Evolutionary conservation across 495 filamentous ascomycete genomes (phyloP).

Genomic region (Hyaloscypha bicolor): DNA sequence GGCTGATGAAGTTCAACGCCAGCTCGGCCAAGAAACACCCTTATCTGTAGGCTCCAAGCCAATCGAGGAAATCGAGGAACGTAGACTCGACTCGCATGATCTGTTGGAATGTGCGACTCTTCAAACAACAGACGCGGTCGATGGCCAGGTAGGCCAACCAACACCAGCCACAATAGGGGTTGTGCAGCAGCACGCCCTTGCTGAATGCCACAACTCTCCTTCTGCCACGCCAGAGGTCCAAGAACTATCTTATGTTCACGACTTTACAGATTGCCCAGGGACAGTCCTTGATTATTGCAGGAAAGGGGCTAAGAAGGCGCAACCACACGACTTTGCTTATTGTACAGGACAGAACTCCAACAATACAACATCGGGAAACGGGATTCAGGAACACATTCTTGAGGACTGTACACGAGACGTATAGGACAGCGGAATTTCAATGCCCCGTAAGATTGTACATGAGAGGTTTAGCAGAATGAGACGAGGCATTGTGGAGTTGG

Average conservation of each 20-base stretch:
- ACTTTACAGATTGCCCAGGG: conserved; percentile 28
- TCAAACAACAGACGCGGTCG: too few species aligned
- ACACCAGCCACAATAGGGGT: neutral
- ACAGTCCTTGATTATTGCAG: conserved; percentile 25
- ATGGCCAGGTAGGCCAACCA: neutral
- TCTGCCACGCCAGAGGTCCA: neutral
- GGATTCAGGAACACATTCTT: neutral
- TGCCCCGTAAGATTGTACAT: too few species aligned
- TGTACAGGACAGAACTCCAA: neutral
- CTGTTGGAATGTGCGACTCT: too few species aligned
- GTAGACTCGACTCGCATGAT: too few species aligned
- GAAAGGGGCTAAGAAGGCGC: conserved; percentile 14
- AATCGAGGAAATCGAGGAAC: neutral
- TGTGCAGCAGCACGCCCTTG: neutral
- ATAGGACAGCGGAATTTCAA: too few species aligned
- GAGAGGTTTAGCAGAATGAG: too few species aligned
- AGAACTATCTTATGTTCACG: conserved; percentile 28
- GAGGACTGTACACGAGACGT: neutral
- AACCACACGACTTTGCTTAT: neutral
- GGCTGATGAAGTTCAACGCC: neutral
- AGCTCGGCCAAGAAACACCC: neutral
- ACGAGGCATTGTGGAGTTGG: too few species aligned
- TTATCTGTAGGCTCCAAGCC: neutral
- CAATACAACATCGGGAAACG: neutral
- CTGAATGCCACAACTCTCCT: neutral